Conservation (phyloP, 371 early-diverging fungal genomes). For the Blastocladiella emersonii region DNA sequence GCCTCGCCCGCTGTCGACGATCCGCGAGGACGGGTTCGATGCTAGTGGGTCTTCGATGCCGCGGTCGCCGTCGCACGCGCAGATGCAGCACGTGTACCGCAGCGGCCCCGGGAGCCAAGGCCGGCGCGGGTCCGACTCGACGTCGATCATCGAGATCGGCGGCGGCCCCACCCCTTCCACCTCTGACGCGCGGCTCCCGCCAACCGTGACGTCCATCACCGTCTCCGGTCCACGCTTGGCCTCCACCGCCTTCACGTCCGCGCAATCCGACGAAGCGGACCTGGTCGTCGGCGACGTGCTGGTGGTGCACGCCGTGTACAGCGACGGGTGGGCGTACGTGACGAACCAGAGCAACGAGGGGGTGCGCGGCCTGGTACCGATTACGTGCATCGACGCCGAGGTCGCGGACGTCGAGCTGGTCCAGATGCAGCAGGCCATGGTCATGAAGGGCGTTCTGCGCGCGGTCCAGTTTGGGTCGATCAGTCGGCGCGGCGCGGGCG, state of each 20-base stretch:
- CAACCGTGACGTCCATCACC: neutral
- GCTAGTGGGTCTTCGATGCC: no score
- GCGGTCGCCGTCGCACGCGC: no score
- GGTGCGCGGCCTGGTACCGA: neutral
- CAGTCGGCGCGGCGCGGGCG: no score
- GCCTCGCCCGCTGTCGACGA: no score
- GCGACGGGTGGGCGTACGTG: slow-evolving; percentile 2
- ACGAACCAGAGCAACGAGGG: neutral
- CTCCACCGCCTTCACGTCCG: neutral
- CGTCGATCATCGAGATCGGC: neutral
- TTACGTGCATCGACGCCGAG: slow-evolving; percentile 1
- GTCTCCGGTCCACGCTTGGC: slow-evolving; percentile 1
- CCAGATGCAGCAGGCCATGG: slow-evolving; percentile 4
- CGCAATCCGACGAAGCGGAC: slow-evolving; percentile 3
- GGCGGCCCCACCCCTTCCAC: neutral
- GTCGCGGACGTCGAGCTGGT: neutral
- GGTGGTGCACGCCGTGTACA: neutral
- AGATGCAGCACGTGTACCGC: no score
- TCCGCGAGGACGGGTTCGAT: no score
- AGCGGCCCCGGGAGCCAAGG: no score
- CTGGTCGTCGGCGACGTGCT: slow-evolving; percentile 6
- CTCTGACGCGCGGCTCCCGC: neutral
- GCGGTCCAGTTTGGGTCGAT: neutral
- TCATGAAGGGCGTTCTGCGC: neutral
- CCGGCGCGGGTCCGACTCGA: neutral